Evolutionary conservation across 2,329 filamentous ascomycete genomes (phyloP), one percentile per base, ranked within the genome.

Genomic region (Colletotrichum navitas): DNA sequence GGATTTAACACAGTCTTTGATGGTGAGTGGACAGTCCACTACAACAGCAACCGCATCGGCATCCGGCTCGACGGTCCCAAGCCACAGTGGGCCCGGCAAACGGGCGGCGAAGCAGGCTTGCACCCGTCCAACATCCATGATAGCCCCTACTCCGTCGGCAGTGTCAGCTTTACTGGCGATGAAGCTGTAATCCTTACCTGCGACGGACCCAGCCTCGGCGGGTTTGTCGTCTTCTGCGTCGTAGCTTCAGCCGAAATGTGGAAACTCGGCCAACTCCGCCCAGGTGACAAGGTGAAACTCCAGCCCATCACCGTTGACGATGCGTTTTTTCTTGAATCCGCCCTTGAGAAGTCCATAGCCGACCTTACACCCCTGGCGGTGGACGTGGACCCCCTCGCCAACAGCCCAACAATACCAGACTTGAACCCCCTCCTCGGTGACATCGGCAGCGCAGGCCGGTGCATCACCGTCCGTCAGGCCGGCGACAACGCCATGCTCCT

Each of bases 121-220:
- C 83, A 84, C 59, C 82, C 83, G 0, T 83, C 80, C n/a, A 85
- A 85, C 36, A 79, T 83, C 26, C 78, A 81, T 36, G 82, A 83
- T 32, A 80, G 78, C 36, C 80, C 79, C 1, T 83, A 83, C 68
- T 80, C 82, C 0, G 76, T 82, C 6, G 83, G 83, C 1, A 81
- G 81, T 39, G 76, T 84, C 5, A 85, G 81, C 74, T 85, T 83
- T 68, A 84, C 82, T 0, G 83, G 83, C 0, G 82, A 84, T 39
- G 80, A 82, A 41, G 78, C 81, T 2, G 81, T 84, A 2, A 77
- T 84, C 3, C 74, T 84, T 7, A 76, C 79, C 0, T 78, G 77
- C 8, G 83, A 85, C 71, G 82, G 81, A 0, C 83, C 83, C 0
- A 82, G 81, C 43, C 78, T 84, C 0, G 83, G 82, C 21, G 83